phyloP scores from a whole-genome alignment of 768 basidiomycete genomes.

The Macrolepiota fuliginosa region DNA sequence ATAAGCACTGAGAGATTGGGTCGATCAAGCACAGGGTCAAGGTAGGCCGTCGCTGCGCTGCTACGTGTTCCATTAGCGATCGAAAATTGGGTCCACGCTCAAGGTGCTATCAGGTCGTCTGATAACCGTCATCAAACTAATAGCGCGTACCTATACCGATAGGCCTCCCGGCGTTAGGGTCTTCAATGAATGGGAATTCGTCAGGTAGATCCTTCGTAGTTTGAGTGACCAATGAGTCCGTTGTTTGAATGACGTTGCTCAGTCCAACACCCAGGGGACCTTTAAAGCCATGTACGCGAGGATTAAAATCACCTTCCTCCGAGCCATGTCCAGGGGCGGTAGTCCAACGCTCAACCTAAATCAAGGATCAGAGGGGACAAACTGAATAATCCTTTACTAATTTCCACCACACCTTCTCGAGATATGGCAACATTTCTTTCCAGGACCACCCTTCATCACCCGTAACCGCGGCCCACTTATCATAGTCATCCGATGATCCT shows the following conservation, averaged over 20 bases:
- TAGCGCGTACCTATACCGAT: slow-evolving; percentile 12
- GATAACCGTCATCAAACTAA: neutral
- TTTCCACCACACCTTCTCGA: slow-evolving; percentile 20
- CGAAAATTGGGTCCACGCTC: slow-evolving; percentile 9
- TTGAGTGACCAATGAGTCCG: neutral
- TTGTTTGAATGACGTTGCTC: neutral
- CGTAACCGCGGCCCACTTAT: slow-evolving; percentile 18
- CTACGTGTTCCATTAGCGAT: slow-evolving; percentile 12
- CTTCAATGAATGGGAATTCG: slow-evolving; percentile 13
- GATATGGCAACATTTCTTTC: slow-evolving; percentile 20
- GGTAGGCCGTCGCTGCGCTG: slow-evolving; percentile 9
- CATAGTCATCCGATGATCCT: slow-evolving; percentile 22
- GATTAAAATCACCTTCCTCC: slow-evolving; percentile 11
- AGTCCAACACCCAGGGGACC: slow-evolving; percentile 8
- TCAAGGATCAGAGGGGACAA: neutral
- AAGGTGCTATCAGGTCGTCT: neutral
- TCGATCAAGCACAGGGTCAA: slow-evolving; percentile 4
- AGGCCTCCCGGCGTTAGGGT: slow-evolving; percentile 13
- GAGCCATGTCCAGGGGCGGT: neutral
- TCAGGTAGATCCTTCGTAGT: slow-evolving; percentile 10
- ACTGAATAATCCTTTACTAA: too few relatives aligned
- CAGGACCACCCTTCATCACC: slow-evolving; percentile 24
- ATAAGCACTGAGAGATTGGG: slow-evolving; percentile 10
- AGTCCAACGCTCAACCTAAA: slow-evolving; percentile 1
- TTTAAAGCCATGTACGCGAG: slow-evolving; percentile 10